Evolutionary conservation across 1,284 basidiomycete species (phyloP).

Genomic region (Cryptococcus sp.): DNA sequence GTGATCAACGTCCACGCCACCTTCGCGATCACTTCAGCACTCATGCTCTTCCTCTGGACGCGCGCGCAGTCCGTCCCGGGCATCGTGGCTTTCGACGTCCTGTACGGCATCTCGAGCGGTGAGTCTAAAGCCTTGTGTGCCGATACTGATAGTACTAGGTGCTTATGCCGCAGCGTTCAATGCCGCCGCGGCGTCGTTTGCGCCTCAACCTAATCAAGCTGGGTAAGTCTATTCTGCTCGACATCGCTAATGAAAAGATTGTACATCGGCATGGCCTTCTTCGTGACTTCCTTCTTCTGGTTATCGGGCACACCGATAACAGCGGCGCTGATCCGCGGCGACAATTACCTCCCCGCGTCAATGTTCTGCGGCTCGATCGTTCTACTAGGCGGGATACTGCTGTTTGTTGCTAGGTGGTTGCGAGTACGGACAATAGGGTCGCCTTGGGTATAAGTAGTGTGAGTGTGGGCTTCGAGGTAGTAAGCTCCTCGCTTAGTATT

Average conservation of each 20-base stretch:
- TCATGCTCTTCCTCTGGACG: constrained; percentile 40
- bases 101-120: constrained; percentile 38
- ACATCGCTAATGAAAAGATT: constrained; percentile 9
- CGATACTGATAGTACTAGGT: constrained; percentile 17
- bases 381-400: constrained; percentile 14
- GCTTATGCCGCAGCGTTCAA: constrained; percentile 37
- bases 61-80: constrained; percentile 17
- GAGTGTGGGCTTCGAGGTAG: neutral
- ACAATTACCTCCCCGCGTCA: constrained; percentile 32
- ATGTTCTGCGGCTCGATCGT: constrained; percentile 37
- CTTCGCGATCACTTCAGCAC: constrained; percentile 23
- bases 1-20: constrained; percentile 41
- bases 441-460: constrained; percentile 11
- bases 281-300: constrained; percentile 39
- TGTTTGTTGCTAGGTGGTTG: constrained; percentile 8
- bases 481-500: too few species aligned
- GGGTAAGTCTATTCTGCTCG: constrained; percentile 19
- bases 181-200: constrained; percentile 36
- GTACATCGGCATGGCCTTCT: constrained; percentile 45
- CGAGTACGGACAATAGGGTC: constrained; percentile 7
- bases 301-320: constrained; percentile 36
- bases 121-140: neutral
- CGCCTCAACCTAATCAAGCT: constrained; percentile 33
- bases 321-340: constrained; percentile 31
- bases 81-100: constrained; percentile 32